Evolutionary conservation across 225 moss, liverwort and hornwort species (phyloP), one percentile per base, ranked within the genome.

Genomic region (Marchantia polymorpha): DNA sequence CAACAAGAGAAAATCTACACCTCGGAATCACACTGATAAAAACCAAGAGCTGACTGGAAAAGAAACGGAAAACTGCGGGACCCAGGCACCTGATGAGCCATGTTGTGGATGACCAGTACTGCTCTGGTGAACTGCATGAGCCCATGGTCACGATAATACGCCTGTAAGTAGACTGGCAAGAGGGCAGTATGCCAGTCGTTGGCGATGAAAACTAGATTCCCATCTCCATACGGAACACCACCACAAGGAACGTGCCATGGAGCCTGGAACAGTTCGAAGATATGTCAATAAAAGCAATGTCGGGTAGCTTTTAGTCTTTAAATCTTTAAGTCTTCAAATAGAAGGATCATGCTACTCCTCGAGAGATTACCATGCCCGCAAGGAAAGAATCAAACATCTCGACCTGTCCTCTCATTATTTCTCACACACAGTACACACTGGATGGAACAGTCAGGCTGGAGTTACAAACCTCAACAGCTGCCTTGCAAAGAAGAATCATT

Each of bases 181-280:
- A 94, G 84, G 6, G 94, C 88, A 69, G 94, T 91, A 80, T 94
- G 94, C 94, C 94, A 94, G 76, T 94, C 94, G 73, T 94, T 94
- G 39, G 92, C 94, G 82, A 94, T 91, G 12, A 94, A 94, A 0
- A 94, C 92, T 16, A 94, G 78, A 84, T 94, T 94, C 72, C 90
- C 90, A 82, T 94, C 94, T 53, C 94, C 94, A 75, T 94, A 92
- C 56, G 90, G 83, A 8, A 92, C 91, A 75, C 94, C 92, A 81
- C 94, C 94, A 79, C 94, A 94, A 31, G 92, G 92, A 81, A 94
- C 87, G 72, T 92, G 91, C 94, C 94, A 94, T 64, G 94, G 94
- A 77, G 64, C 88, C 93, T 91, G 90, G 31, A 69, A 65, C 23
- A 16, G 50, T 39, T 39, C 39, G 14, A 13, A 56, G 19, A 56